Conservation (phyloP, 176 grass and related monocot genomes). For the Carex cristatella region DNA sequence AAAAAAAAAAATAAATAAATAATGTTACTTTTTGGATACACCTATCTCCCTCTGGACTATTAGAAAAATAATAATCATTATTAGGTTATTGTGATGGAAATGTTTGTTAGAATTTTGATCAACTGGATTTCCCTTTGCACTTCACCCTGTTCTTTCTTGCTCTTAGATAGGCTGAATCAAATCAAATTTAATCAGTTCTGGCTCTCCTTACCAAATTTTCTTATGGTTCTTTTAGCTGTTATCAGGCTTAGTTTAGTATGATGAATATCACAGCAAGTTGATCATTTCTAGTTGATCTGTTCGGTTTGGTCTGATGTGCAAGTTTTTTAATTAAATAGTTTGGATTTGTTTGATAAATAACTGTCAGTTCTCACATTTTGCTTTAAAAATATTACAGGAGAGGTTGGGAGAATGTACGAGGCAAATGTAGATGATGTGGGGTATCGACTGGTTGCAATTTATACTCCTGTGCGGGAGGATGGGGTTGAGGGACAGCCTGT, state of each 20-base stretch:
- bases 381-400: slow-evolving; percentile 42
- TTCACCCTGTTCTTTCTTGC: not conserved
- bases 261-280: not conserved
- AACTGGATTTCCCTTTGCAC: not conserved
- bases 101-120: not conserved
- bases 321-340: not conserved
- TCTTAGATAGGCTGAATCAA: not conserved
- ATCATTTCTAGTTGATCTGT: not conserved
- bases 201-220: not conserved
- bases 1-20: no score
- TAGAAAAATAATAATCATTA: not conserved
- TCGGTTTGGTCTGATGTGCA: not conserved
- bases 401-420: slow-evolving; percentile 82
- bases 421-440: slow-evolving; percentile 97
- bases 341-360: not conserved
- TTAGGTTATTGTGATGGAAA: not conserved
- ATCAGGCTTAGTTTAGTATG: not conserved
- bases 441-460: slow-evolving; percentile 89
- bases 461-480: slow-evolving; percentile 90
- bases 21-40: not conserved
- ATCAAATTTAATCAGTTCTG: not conserved
- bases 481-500: slow-evolving; percentile 82
- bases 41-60: not conserved
- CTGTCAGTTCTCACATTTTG: not conserved
- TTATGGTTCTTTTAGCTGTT: slow-evolving; percentile 2